Percentiles rank a stretch among this genome's conserved stretches.
Conservation (phyloP, 1,139 yeast species). For the Wickerhamomyces sp. region DNA sequence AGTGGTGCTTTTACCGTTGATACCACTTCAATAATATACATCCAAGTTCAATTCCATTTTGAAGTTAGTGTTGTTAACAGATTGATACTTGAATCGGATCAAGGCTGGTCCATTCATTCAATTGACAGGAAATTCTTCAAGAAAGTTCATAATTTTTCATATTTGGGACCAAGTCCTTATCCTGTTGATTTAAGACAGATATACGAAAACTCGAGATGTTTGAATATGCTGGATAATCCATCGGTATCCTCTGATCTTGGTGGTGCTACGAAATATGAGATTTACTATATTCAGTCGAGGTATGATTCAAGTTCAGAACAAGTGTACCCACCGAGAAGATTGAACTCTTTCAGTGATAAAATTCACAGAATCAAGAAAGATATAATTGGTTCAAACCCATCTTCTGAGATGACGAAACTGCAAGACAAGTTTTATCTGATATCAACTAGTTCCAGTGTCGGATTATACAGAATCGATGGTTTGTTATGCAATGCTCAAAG, state of each 20-base stretch:
- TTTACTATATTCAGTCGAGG: constrained; percentile 5
- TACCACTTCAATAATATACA: not conserved
- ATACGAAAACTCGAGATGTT: constrained; percentile 32
- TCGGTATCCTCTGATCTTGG: constrained; percentile 41
- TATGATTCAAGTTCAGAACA: constrained; percentile 3
- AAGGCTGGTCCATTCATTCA: constrained; percentile 51
- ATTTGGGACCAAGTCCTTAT: constrained; percentile 42
- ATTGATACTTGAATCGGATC: constrained; percentile 39
- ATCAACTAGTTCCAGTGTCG: constrained; percentile 39
- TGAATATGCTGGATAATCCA: constrained; percentile 35
- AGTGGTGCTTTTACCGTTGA: no score
- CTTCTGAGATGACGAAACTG: not conserved
- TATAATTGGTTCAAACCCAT: constrained; percentile 6
- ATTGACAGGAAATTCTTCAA: constrained; percentile 39
- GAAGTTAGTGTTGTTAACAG: constrained; percentile 21
- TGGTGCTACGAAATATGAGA: constrained; percentile 30
- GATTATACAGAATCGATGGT: constrained; percentile 44
- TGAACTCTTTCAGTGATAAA: constrained; percentile 12
- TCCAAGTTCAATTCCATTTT: constrained; percentile 1
- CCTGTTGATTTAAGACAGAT: constrained; percentile 32
- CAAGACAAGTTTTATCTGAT: constrained; percentile 32
- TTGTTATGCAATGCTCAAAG: constrained; percentile 50
- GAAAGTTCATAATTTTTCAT: constrained; percentile 41
- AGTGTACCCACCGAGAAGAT: not conserved
- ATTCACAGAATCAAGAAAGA: constrained; percentile 11